Evolutionary conservation across 1,139 yeast species (phyloP).

Genomic region (Hyphopichia burtonii): DNA sequence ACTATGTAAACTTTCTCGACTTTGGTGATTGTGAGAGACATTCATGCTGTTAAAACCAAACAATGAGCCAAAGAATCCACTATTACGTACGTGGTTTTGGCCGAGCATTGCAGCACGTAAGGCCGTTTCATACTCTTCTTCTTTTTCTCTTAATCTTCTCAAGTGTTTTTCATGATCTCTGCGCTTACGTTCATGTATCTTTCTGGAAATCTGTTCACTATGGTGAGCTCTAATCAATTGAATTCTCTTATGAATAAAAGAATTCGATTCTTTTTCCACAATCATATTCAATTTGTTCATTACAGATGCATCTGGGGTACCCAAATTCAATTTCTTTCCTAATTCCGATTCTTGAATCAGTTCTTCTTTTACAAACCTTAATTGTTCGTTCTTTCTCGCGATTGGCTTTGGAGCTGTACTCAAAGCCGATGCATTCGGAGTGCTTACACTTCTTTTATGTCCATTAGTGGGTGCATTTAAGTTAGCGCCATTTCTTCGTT

Average conservation of each 20-base stretch:
- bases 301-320: constrained; percentile 17
- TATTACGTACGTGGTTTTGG: constrained; percentile 18
- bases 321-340: constrained; percentile 9
- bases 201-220: constrained; percentile 36
- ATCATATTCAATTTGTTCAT: constrained; percentile 25
- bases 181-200: constrained; percentile 41
- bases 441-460: constrained; percentile 4
- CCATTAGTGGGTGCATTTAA: too few relatives aligned
- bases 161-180: constrained; percentile 42
- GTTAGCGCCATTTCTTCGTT: constrained; percentile 9
- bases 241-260: constrained; percentile 39
- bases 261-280: constrained; percentile 38
- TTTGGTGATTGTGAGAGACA: constrained; percentile 3
- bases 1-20: constrained; percentile 1
- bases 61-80: constrained; percentile 28
- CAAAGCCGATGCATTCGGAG: background rate
- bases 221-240: constrained; percentile 40
- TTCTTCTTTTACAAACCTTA: constrained; percentile 6
- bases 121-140: constrained; percentile 40
- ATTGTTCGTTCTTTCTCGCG: constrained; percentile 6
- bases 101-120: constrained; percentile 23
- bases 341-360: constrained; percentile 5
- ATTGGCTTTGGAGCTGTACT: background rate
- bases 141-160: constrained; percentile 35
- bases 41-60: constrained; percentile 20